phyloP scores from a whole-genome alignment of 331 rosid species.

The Acacia concinna region DNA sequence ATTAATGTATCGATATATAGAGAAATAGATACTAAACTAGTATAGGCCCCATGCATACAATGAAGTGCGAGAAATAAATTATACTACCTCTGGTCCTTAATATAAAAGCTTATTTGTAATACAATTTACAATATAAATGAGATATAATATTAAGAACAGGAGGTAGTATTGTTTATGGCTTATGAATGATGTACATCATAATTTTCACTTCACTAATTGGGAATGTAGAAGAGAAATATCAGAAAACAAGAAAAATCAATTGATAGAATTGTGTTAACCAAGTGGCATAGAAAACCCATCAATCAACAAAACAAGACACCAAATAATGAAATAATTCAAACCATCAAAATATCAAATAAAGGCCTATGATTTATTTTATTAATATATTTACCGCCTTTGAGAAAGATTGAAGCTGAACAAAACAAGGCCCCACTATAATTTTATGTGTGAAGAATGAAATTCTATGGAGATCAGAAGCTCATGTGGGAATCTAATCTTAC shows the following conservation, averaged over 20 bases:
- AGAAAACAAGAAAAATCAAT: background rate
- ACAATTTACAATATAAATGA: too few species aligned
- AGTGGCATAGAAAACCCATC: background rate
- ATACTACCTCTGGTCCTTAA: too few species aligned
- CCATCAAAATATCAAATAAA: background rate
- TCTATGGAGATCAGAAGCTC: background rate
- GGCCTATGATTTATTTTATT: background rate
- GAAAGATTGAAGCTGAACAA: background rate
- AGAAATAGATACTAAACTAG: too few species aligned
- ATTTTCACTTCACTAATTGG: background rate
- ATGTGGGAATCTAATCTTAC: background rate
- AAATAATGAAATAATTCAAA: background rate
- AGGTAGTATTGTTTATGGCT: too few species aligned
- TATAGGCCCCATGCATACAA: too few species aligned
- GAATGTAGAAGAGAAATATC: background rate
- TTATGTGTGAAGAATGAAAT: background rate
- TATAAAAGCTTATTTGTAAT: too few species aligned
- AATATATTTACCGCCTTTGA: background rate
- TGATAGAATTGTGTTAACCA: constrained; percentile 12
- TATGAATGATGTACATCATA: background rate
- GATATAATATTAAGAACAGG: too few species aligned
- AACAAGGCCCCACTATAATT: background rate
- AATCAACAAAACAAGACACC: background rate
- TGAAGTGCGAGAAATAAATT: too few species aligned
- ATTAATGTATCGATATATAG: background rate